Conservation (phyloP, 495 filamentous ascomycete species). For the Penicillium chermesinum region DNA sequence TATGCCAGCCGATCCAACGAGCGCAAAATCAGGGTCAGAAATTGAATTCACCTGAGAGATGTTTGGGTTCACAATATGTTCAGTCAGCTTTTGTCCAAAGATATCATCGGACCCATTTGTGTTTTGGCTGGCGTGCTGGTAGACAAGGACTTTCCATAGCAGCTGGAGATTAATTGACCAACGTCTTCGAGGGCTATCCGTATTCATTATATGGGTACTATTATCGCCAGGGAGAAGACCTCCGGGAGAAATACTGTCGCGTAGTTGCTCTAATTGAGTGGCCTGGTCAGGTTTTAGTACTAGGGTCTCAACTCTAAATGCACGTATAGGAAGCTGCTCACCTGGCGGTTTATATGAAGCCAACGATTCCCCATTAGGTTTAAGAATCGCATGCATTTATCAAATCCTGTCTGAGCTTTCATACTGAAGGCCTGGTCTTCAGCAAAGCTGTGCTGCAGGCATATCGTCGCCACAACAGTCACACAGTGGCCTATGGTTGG, state of each 20-base stretch:
- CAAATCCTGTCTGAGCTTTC: slow-evolving; percentile 27
- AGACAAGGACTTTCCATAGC: slow-evolving; percentile 29
- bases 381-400: slow-evolving; percentile 30
- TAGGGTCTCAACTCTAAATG: not conserved
- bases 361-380: slow-evolving; percentile 20
- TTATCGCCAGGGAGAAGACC: not conserved
- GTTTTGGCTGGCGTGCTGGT: slow-evolving; percentile 24
- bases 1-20: slow-evolving; percentile 33
- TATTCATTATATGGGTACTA: not conserved
- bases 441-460: slow-evolving; percentile 34
- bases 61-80: slow-evolving; percentile 10
- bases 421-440: slow-evolving; percentile 29
- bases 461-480: slow-evolving; percentile 30
- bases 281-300: slow-evolving; percentile 10
- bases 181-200: slow-evolving; percentile 7
- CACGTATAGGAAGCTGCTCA: not conserved
- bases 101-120: slow-evolving; percentile 14
- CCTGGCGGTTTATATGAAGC: slow-evolving; percentile 29
- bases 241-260: slow-evolving; percentile 26
- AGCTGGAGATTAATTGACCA: slow-evolving; percentile 30
- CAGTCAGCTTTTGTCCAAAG: slow-evolving; percentile 23
- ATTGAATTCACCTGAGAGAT: slow-evolving; percentile 9
- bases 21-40: slow-evolving; percentile 25
- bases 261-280: slow-evolving; percentile 23
- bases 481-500: slow-evolving; percentile 30